Conservation (phyloP, 805 yeast species). For the Candida stauntonica region DNA sequence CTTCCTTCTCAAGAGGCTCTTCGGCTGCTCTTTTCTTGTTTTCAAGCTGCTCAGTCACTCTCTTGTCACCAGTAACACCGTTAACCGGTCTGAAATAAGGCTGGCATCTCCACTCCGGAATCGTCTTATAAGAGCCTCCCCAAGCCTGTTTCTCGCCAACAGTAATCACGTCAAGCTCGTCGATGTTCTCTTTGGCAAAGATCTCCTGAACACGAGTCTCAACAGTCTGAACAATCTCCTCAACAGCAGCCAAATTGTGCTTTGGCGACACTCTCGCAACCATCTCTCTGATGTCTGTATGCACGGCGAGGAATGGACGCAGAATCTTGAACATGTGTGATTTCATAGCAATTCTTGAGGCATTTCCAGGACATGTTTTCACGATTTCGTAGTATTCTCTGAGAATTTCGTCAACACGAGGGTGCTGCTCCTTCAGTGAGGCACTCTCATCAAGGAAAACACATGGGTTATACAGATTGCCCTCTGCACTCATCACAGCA, state of each 20-base stretch:
- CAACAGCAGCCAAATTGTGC: constrained; percentile 45
- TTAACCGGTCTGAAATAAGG: constrained; percentile 90
- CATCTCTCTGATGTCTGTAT: constrained; percentile 72
- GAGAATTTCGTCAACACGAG: constrained; percentile 77
- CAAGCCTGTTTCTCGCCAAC: constrained; percentile 55
- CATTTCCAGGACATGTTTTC: constrained; percentile 37
- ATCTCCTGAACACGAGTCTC: constrained; percentile 62
- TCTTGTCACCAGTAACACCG: constrained; percentile 57
- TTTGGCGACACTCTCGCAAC: constrained; percentile 53
- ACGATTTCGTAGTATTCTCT: constrained; percentile 89
- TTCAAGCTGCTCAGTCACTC: constrained; percentile 29
- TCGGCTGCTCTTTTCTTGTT: constrained; percentile 25
- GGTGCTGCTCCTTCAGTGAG: constrained; percentile 63
- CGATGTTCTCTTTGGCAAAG: constrained; percentile 46
- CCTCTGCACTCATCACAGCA: constrained; percentile 97
- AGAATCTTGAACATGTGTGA: constrained; percentile 87
- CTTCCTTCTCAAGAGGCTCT: constrained; percentile 16
- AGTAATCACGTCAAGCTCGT: constrained; percentile 48
- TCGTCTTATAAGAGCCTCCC: constrained; percentile 77
- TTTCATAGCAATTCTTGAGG: constrained; percentile 81
- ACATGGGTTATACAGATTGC: constrained; percentile 90
- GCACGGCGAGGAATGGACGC: constrained; percentile 71
- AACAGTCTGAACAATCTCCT: constrained; percentile 55
- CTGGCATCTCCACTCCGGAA: constrained; percentile 96
- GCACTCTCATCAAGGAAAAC: constrained; percentile 54